Evolutionary conservation across 805 yeast genomes (phyloP), one percentile per base, ranked within the genome.

Genomic region (Kodamaea jinghongensis): DNA sequence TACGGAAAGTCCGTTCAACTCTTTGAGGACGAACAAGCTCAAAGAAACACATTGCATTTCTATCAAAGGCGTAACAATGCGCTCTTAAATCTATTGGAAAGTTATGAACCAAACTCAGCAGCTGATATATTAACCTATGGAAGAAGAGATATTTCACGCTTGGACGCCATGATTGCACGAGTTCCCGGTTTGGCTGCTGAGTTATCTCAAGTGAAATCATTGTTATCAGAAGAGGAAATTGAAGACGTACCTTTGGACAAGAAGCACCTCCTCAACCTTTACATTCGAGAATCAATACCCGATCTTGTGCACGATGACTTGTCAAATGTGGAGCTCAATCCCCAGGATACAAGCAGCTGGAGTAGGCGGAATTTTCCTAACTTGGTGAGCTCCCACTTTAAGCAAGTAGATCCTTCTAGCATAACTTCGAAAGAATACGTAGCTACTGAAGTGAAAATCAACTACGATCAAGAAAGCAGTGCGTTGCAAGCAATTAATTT

Each of bases 331-430:
- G 71, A 67, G 41, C 40, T 50, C n/a, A 69, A 68, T 39, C 74
- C 74, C 0, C 71, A 67, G 48, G 63, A 57, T 31, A 49, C 56
- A 3, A 68, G 64, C 12, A 50, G 58, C 49, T 69, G 73, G 73
- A 44, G 58, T 17, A 50, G 71, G 23, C 52, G 73, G 31, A 59
- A 67, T 42, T 53, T 55, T 36, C 60, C 65, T 3, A 57, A 60
- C 35, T 52, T 68, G 46, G 63, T 65, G 8, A 51, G 55, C 13
- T 54, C 65, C 10, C 59, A 62, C 36, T 67, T 62, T 56, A 55
- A 52, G 39, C 71, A 71, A 1, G 44, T 67, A 0, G 55, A 50
- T 12, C 47, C 51, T 11, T 46, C 55, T 17, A 46, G 49, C 17
- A 59, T 58, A 12, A 47, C 54, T 9, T 28, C 27, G 7, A 23